Evolutionary conservation across 2,329 filamentous ascomycete species (phyloP).

Genomic region (Fusarium lyarnte): DNA sequence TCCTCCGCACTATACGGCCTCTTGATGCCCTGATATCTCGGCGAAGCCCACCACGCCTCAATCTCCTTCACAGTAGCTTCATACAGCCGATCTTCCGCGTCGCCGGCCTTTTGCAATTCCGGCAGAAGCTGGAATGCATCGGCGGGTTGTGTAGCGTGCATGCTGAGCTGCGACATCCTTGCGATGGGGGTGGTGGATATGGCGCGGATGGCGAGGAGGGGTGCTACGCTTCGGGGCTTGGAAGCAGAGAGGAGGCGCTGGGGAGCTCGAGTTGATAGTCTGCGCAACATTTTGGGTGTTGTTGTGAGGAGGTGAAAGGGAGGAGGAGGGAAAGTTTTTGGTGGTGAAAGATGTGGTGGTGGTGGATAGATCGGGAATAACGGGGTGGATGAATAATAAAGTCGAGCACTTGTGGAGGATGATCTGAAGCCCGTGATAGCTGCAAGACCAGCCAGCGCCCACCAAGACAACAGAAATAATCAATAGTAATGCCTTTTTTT

Average conservation of each 20-base stretch:
- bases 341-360: background rate
- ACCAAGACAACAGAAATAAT: background rate
- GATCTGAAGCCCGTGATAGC: conserved; percentile 17
- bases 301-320: background rate
- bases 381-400: conserved; percentile 40
- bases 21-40: conserved; percentile 88
- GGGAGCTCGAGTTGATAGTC: conserved; percentile 46
- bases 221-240: conserved; percentile 29
- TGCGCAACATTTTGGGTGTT: conserved; percentile 46
- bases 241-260: conserved; percentile 41
- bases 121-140: conserved; percentile 89
- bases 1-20: conserved; percentile 90
- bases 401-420: background rate
- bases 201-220: conserved; percentile 41
- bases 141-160: conserved; percentile 56
- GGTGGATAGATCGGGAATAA: conserved; percentile 15
- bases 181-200: conserved; percentile 44
- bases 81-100: conserved; percentile 85
- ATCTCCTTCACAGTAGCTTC: conserved; percentile 86
- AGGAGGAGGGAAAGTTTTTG: background rate
- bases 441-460: background rate
- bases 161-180: conserved; percentile 46
- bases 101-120: conserved; percentile 78
- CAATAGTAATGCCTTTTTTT: no score
- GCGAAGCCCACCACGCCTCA: conserved; percentile 88